phyloP scores from a whole-genome alignment of 2,329 filamentous ascomycete genomes.

The Pseudogymnoascus pannorum region DNA sequence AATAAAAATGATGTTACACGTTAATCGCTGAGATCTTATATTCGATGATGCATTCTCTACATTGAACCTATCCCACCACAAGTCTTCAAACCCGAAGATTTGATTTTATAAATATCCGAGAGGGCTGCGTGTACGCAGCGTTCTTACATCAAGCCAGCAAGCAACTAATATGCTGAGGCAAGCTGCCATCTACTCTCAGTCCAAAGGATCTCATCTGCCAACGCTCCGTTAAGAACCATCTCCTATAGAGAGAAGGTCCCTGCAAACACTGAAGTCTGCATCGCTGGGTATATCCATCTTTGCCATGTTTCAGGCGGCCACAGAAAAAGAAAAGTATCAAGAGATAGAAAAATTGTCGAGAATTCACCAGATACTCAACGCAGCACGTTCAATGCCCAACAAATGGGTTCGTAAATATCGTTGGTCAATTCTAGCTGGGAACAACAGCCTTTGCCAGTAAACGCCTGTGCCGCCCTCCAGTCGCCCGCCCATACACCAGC shows the following conservation, averaged over 20 bases:
- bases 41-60: background rate
- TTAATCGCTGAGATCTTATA: background rate
- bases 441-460: background rate
- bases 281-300: conserved; percentile 47
- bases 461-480: conserved; percentile 1
- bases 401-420: conserved; percentile 1
- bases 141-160: conserved; percentile 1
- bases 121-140: background rate
- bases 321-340: conserved; percentile 11
- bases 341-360: conserved; percentile 9
- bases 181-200: conserved; percentile 3
- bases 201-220: conserved; percentile 37
- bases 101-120: conserved; percentile 4
- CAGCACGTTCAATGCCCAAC: conserved; percentile 23
- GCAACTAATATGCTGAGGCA: conserved; percentile 6
- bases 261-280: conserved; percentile 69
- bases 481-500: background rate
- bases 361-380: conserved; percentile 6
- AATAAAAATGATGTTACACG: background rate
- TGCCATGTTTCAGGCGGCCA: conserved; percentile 1
- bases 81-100: background rate
- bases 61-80: background rate
- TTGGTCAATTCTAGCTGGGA: conserved; percentile 9
- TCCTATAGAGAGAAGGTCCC: conserved; percentile 61
- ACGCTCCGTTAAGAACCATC: conserved; percentile 75